Conservation (phyloP, 1,284 basidiomycete species). For the Peniophora sp. region DNA sequence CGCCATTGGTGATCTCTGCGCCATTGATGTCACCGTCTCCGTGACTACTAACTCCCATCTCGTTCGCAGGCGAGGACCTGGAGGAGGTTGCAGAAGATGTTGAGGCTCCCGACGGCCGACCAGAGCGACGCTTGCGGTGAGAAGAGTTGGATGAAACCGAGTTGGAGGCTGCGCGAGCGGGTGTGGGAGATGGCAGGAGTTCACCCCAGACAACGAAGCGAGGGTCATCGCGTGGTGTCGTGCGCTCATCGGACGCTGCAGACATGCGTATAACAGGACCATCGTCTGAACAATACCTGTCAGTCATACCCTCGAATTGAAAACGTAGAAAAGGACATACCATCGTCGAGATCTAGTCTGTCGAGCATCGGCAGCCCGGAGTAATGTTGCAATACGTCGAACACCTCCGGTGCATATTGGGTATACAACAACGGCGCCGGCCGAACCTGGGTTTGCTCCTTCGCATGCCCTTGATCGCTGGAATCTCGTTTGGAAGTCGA, state of each 20-base stretch:
- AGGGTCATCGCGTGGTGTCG: slow-evolving; percentile 73
- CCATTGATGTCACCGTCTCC: not conserved
- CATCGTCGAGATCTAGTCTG: slow-evolving; percentile 42
- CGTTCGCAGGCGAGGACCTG: slow-evolving; percentile 12
- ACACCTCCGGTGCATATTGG: slow-evolving; percentile 63
- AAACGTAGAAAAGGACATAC: slow-evolving; percentile 18
- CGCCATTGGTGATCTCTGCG: not conserved
- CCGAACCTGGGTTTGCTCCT: slow-evolving; percentile 10
- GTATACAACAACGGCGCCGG: slow-evolving; percentile 46
- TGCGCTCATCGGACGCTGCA: slow-evolving; percentile 51
- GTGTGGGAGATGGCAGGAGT: slow-evolving; percentile 25
- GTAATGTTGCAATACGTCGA: slow-evolving; percentile 77
- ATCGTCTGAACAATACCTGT: too few relatives aligned
- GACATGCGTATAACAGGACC: slow-evolving; percentile 46
- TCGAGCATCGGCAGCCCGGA: slow-evolving; percentile 66
- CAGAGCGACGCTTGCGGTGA: slow-evolving; percentile 20
- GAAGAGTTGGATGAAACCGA: slow-evolving; percentile 22
- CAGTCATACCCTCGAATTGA: too few relatives aligned
- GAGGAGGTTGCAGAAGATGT: slow-evolving; percentile 10
- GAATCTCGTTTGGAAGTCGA: slow-evolving; percentile 1
- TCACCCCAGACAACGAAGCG: slow-evolving; percentile 88
- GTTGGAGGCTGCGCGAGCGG: slow-evolving; percentile 36
- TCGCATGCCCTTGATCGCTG: slow-evolving; percentile 11
- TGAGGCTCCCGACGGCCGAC: not conserved
- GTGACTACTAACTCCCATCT: not conserved